Evolutionary conservation across 208 protist species (phyloP).

Genomic region (Leishmania arabica): DNA sequence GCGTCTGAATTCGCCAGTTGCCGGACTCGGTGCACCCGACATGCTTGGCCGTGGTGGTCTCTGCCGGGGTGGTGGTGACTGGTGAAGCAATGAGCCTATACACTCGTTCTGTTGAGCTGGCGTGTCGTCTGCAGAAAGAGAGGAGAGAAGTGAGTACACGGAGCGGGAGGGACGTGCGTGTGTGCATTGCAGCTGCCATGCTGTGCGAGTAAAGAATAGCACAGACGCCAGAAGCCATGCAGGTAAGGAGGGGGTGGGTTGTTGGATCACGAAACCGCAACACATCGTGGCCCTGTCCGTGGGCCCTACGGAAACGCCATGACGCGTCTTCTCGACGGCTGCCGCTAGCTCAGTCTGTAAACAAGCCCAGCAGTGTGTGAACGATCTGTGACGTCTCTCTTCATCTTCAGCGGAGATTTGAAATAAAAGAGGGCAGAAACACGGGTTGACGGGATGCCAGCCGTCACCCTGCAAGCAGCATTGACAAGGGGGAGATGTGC

Average conservation of each 20-base stretch:
- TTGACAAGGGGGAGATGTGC: neutral
- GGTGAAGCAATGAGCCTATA: too few relatives aligned
- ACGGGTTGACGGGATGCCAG: neutral
- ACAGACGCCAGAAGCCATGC: neutral
- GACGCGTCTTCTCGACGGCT: neutral
- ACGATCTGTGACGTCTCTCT: neutral
- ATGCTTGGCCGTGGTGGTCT: neutral
- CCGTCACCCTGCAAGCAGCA: neutral
- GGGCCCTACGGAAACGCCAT: neutral
- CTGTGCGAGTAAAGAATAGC: neutral
- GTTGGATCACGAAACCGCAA: neutral
- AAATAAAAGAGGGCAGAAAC: neutral
- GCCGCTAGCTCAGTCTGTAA: neutral
- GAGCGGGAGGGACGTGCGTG: too few relatives aligned
- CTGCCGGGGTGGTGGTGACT: neutral
- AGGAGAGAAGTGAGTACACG: neutral
- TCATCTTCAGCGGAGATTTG: neutral
- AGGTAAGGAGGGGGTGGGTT: neutral
- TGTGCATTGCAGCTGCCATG: neutral
- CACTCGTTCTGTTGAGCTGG: neutral
- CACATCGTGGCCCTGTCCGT: neutral
- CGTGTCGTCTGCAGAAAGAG: neutral
- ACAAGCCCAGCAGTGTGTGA: neutral
- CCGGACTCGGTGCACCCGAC: neutral
- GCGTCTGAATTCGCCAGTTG: neutral